Evolutionary conservation across 805 yeast genomes (phyloP), one percentile per base, ranked within the genome.

Genomic region (Komagataella pseudopastoris): DNA sequence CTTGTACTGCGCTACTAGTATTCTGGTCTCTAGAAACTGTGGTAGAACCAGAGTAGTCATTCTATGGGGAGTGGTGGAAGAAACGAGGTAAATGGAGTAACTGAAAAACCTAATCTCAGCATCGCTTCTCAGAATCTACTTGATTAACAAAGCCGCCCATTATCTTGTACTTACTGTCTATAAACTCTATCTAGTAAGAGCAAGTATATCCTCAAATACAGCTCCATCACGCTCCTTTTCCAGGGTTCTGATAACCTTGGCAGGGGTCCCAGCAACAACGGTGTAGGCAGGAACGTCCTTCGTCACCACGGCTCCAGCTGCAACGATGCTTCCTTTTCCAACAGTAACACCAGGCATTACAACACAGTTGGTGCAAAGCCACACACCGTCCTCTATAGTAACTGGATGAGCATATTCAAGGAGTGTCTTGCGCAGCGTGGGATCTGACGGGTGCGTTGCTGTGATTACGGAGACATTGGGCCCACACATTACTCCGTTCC

Each of bases 281-380:
- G 76, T 66, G 53, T 72, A 67, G 2, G 75, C 66, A 0, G 85
- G 83, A 24, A 83, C 74, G 53, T 74, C 77, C 51, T 68, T 76
- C 17, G 75, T 72, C 20, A 85, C 88, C 2, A 82, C 81, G 6
- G 83, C 67, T 3, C 87, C 88, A 3, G 89, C 87, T 2, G 83
- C 90, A 46, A 84, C 70, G 1, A 80, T 78, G 3, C 74, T 71
- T 7, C 77, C 75, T 49, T 78, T 76, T 12, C 89, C 90, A 47
- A 84, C 71, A 1, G 74, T 77, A 8, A 81, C 82, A 6, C 89
- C 90, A 2, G 86, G 85, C 50, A 83, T 63, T 6, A 85, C 71
- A 1, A 68, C 66, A 14, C 67, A 78, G 45, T 71, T 70, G 1
- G 81, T 70, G 14, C 86, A 87, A 45, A 84, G 66, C 91, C 90